Percentiles rank a stretch among this genome's conserved stretches.
These are phyloP conservation scores for Macaranga tanarius DNA, from an alignment of 441 rosid genomes.

Conservation along the genomic window DNA sequence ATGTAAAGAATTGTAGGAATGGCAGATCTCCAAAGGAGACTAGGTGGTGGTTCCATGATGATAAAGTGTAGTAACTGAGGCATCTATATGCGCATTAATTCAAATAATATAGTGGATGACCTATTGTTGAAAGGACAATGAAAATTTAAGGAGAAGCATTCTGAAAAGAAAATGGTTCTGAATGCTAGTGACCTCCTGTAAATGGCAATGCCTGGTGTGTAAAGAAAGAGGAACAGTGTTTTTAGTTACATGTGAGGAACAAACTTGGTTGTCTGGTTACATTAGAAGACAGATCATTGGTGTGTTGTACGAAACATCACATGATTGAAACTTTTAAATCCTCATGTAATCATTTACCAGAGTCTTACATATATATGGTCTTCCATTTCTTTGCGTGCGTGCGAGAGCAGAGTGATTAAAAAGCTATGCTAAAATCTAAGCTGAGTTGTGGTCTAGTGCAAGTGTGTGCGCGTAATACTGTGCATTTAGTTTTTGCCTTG, in stretches of 20 bases:
- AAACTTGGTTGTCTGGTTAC: conserved; percentile 19
- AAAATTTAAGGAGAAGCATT: conserved; percentile 34
- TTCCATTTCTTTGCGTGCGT: background rate
- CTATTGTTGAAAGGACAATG: conserved; percentile 30
- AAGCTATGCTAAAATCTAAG: too few species aligned
- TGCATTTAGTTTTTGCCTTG: too few species aligned
- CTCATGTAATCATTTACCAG: conserved; percentile 1
- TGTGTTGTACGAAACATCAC: conserved; percentile 16
- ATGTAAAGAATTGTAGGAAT: conserved; percentile 91
- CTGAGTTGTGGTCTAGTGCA: too few species aligned
- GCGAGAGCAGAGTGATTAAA: too few species aligned
- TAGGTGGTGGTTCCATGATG: conserved; percentile 99
- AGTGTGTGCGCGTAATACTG: too few species aligned
- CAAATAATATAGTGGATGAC: conserved; percentile 34
- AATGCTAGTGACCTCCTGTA: conserved; percentile 45
- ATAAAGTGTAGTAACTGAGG: conserved; percentile 60
- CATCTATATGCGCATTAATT: conserved; percentile 31
- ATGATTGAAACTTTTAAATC: conserved; percentile 13
- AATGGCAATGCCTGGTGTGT: conserved; percentile 47
- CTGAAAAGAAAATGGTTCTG: conserved; percentile 24
- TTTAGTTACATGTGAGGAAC: conserved; percentile 22
- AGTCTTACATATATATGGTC: background rate
- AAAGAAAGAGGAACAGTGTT: conserved; percentile 40
- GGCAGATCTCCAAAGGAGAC: conserved; percentile 99
- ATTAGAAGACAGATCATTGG: conserved; percentile 19